These are phyloP conservation scores for Pyricularia sp. DNA, from an alignment of 2,329 filamentous ascomycete species.

Conservation along the genomic window DNA sequence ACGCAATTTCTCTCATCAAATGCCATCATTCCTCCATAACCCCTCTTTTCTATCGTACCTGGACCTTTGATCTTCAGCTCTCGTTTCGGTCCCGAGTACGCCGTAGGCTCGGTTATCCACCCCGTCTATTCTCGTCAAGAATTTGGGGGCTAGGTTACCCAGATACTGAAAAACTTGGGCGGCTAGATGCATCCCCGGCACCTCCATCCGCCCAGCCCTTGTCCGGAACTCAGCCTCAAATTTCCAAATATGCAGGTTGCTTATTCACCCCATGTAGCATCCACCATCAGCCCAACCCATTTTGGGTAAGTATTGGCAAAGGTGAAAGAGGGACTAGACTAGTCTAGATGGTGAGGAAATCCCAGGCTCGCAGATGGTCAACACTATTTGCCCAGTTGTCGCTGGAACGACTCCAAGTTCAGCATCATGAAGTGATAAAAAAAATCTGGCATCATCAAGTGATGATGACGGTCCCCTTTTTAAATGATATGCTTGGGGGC, in stretches of 20 bases:
- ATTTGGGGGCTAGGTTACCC: neutral
- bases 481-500: neutral
- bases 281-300: neutral
- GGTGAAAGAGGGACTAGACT: neutral
- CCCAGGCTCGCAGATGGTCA: neutral
- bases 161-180: neutral
- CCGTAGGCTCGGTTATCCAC: neutral
- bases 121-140: neutral
- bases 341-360: neutral
- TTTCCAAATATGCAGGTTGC: neutral
- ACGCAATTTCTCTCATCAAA: neutral
- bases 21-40: neutral
- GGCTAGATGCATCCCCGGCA: neutral
- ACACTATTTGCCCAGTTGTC: neutral
- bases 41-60: neutral
- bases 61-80: neutral
- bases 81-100: neutral
- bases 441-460: neutral
- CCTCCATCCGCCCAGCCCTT: neutral
- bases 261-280: neutral
- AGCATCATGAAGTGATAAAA: neutral
- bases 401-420: neutral
- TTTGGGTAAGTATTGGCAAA: neutral
- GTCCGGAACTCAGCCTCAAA: neutral
- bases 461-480: neutral